Conservation (phyloP, 139 green algal species). For the Spirogloea muscicola region DNA sequence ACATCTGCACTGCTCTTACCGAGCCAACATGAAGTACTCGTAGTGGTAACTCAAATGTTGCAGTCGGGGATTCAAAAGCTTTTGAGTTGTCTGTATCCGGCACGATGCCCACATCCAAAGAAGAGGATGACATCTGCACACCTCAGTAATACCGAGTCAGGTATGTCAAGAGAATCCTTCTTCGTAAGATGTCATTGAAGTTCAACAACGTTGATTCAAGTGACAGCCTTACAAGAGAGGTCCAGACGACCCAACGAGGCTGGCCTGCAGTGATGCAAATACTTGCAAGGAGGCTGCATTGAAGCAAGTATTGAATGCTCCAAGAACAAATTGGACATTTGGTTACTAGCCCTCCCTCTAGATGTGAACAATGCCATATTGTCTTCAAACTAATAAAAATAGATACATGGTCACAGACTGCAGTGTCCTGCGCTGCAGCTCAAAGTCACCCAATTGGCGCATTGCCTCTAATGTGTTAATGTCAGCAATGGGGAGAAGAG, state of each 20-base stretch:
- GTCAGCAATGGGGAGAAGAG: too few relatives aligned
- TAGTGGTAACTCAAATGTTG: conserved; percentile 24
- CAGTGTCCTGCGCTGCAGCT: too few relatives aligned
- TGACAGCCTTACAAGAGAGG: not conserved
- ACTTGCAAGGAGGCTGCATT: too few relatives aligned
- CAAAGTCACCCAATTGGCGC: too few relatives aligned
- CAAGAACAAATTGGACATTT: too few relatives aligned
- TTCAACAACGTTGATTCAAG: not conserved
- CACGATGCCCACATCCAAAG: conserved; percentile 15
- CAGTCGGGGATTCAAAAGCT: conserved; percentile 2
- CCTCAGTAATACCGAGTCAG: not conserved
- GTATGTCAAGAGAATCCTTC: not conserved
- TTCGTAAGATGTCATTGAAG: not conserved
- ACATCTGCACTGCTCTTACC: too few relatives aligned
- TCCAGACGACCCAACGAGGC: not conserved
- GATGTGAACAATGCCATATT: too few relatives aligned
- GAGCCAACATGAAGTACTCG: conserved; percentile 20
- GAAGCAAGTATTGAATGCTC: too few relatives aligned
- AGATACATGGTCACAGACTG: too few relatives aligned
- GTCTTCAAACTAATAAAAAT: too few relatives aligned
- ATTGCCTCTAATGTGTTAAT: too few relatives aligned
- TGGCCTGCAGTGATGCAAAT: not conserved
- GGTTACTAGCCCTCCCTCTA: too few relatives aligned
- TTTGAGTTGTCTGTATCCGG: conserved; percentile 29
- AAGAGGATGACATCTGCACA: conserved; percentile 34